Conservation (phyloP, 495 filamentous ascomycete species). For the Friedmanniomyces simplex region DNA sequence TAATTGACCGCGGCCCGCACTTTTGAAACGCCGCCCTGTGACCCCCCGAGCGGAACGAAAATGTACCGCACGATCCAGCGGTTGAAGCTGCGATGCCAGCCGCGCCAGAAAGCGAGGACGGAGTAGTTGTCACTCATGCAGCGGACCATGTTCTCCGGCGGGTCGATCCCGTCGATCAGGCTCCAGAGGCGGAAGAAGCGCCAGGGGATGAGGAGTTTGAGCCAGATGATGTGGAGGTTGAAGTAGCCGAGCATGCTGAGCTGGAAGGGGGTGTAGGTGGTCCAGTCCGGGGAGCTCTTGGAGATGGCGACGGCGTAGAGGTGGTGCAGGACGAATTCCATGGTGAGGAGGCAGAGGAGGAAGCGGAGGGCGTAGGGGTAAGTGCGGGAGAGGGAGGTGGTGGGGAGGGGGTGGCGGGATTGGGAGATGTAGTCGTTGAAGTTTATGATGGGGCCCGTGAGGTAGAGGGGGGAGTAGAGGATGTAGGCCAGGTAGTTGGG, state of each 20-base stretch:
- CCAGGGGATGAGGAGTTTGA: slow-evolving; percentile 94
- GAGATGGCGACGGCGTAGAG: slow-evolving; percentile 91
- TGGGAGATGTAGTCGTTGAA: slow-evolving; percentile 99
- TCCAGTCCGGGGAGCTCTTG: slow-evolving; percentile 68
- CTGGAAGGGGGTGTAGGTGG: slow-evolving; percentile 74
- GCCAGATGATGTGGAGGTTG: slow-evolving; percentile 95
- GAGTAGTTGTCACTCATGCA: slow-evolving; percentile 95
- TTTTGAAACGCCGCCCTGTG: slow-evolving; percentile 29
- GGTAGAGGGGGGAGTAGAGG: slow-evolving; percentile 85
- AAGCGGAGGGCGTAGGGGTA: slow-evolving; percentile 79
- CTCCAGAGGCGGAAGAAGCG: slow-evolving; percentile 95
- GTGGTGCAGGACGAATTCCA: slow-evolving; percentile 91
- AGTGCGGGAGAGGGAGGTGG: slow-evolving; percentile 50
- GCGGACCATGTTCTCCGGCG: slow-evolving; percentile 95
- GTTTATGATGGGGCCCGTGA: slow-evolving; percentile 85
- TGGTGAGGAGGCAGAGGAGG: slow-evolving; percentile 64
- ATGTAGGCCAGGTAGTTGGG: slow-evolving; percentile 77
- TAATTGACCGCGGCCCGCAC: slow-evolving; percentile 55
- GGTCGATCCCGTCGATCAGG: slow-evolving; percentile 80
- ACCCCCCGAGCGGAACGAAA: slow-evolving; percentile 82
- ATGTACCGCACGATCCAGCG: slow-evolving; percentile 91
- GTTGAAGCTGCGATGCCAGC: slow-evolving; percentile 91
- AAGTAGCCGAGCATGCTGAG: slow-evolving; percentile 88
- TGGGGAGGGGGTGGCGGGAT: slow-evolving; percentile 57
- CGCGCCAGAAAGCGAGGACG: slow-evolving; percentile 85